Evolutionary conservation across 2,329 filamentous ascomycete genomes (phyloP).

Genomic region (Raffaelea ambrosiae): DNA sequence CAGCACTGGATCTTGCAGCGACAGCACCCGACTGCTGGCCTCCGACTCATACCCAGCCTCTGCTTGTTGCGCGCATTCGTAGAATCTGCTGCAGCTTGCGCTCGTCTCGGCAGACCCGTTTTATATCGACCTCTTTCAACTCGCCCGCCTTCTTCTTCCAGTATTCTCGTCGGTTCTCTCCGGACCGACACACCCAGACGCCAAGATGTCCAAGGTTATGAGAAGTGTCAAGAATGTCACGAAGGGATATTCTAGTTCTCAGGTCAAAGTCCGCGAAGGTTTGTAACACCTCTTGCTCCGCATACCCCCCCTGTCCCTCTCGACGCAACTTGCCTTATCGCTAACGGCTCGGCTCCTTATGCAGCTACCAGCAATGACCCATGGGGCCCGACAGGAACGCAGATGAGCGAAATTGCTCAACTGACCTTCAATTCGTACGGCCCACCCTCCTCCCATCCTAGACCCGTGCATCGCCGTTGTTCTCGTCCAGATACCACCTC

Average conservation of each 20-base stretch:
- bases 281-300: neutral
- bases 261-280: slow-evolving; percentile 99
- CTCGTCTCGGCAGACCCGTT: too few relatives aligned
- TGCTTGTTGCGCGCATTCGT: too few relatives aligned
- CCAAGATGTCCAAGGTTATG: slow-evolving; percentile 89
- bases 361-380: slow-evolving; percentile 96
- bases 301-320: too few relatives aligned
- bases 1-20: neutral
- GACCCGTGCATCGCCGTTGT: too few relatives aligned
- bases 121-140: neutral
- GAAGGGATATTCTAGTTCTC: slow-evolving; percentile 92
- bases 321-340: too few relatives aligned
- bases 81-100: too few relatives aligned
- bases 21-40: too few relatives aligned
- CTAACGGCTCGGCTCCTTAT: slow-evolving; percentile 1
- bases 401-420: slow-evolving; percentile 98
- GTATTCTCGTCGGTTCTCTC: too few relatives aligned
- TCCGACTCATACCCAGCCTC: too few relatives aligned
- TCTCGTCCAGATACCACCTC: too few relatives aligned
- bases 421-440: slow-evolving; percentile 92
- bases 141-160: neutral
- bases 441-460: neutral
- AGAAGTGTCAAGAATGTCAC: slow-evolving; percentile 98
- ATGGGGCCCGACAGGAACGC: slow-evolving; percentile 94
- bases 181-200: slow-evolving; percentile 14